These are phyloP conservation scores for Trichomonascaceae sp. DNA, from an alignment of 1,139 yeast genomes.

Conservation along the genomic window DNA sequence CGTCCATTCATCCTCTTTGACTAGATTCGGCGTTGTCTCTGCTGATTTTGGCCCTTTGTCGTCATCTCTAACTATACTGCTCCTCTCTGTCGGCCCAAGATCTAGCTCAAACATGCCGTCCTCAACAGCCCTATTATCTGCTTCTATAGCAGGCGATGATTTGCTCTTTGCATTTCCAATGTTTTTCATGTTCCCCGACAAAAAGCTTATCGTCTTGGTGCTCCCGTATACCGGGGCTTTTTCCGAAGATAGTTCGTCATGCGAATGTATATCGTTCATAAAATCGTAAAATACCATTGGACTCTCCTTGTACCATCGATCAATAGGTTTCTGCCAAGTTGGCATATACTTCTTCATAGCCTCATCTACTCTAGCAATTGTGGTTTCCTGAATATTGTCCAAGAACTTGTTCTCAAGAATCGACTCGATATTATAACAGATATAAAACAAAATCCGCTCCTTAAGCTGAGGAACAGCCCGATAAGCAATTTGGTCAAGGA, in stretches of 20 bases:
- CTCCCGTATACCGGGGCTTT: constrained; percentile 18
- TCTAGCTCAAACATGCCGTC: background rate
- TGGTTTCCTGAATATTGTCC: constrained; percentile 25
- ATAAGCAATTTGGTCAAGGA: constrained; percentile 50
- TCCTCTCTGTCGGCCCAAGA: background rate
- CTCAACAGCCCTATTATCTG: background rate
- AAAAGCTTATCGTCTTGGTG: constrained; percentile 8
- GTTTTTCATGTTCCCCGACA: constrained; percentile 1
- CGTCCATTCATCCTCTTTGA: constrained; percentile 1
- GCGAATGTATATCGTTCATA: constrained; percentile 16
- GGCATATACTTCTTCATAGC: constrained; percentile 20
- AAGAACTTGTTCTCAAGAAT: constrained; percentile 47
- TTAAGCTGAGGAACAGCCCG: constrained; percentile 51
- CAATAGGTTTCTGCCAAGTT: constrained; percentile 3
- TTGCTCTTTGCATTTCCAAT: background rate
- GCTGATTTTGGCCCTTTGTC: background rate
- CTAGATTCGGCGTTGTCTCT: background rate
- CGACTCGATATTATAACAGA: constrained; percentile 60
- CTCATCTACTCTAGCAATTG: constrained; percentile 32
- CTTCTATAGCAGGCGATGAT: background rate
- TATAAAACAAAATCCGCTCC: constrained; percentile 59
- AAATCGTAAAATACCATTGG: constrained; percentile 10
- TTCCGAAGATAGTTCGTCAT: constrained; percentile 17
- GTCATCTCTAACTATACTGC: background rate
- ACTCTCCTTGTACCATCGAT: background rate